Base-by-base conservation (phyloP, 345 rosid species). In the Aurinia saxatilis region DNA sequence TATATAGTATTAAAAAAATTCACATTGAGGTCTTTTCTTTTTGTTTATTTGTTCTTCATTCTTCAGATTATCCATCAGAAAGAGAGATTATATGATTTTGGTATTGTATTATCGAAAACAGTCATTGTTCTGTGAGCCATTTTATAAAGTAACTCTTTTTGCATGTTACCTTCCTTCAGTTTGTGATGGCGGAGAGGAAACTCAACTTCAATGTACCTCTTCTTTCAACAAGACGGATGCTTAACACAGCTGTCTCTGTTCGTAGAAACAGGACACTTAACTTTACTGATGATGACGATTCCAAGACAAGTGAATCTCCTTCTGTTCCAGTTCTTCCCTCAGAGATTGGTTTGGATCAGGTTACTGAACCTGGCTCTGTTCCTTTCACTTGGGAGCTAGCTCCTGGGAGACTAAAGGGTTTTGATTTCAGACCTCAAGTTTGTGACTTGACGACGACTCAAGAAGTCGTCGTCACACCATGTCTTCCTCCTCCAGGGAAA, bases 341-440 rank as follows among this genome's bases (percentile, higher is more conserved):
- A 1, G 85, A 76, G 41, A 38, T 59, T 19, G 65, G 50, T 47
- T 71, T 77, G 65, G 93, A 87, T 36, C 88, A 80, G 38, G 85
- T 87, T 19, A 87, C 85, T 3, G 84, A 90, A 63, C 76, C 88
- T 17, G 91, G 65, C 45, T 85, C 96, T 5, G 90, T 93, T 61
- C 97, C 99, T 67, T 93, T 93, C 57, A 63, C 65, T 11, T 93
- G 99, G 97, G 97, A 90, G 52, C 81, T 75, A 59, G 80, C 82
- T 57, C 97, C 99, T 37, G 99, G 99, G 15, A 77, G 77, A 67
- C 64, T 81, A 5, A 93, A 80, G 63, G 73, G 65, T 15, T 55
- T 60, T 3, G 73, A 54, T 58, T 47, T 58, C 10, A 51, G 18
- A 48, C 65, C 57, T 2, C 47, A 11, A 1, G 62, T 73, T 57